Base-by-base conservation (phyloP, 495 filamentous ascomycete genomes). In the Aspergillus nidulans region DNA sequence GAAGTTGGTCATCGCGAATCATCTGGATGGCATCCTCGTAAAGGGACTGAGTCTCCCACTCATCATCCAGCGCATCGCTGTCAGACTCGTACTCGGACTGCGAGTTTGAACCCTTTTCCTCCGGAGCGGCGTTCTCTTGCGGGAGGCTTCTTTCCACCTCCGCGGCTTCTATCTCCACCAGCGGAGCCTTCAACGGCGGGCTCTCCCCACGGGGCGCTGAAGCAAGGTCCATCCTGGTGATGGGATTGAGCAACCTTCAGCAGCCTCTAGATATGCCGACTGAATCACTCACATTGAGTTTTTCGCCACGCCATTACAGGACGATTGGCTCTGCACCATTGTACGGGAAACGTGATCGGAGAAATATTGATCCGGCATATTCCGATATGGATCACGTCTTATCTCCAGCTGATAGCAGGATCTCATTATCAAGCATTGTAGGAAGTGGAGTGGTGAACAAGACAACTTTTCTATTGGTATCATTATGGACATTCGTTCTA, bases 21-120 rank as follows among this genome's bases (percentile, higher is more conserved):
- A 85, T 74, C 52, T 86, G 84, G 34, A 92, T 69, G 16, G 82
- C 75, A 58, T 88, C 86, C 45, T 85, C 84, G 58, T 83, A 86
- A 6, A 90, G 66, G 20, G 87, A 90, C 45, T 84, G 76, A 6
- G 76, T 78, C 55, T 88, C 86, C 84, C 84, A 87, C 10, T 77
- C 78, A 43, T 86, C 85, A 25, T 69, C 77, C 0, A 83, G 79
- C 25, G 83, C 83, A 47, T 82, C 81, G 48, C 84, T 82, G 53
- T 79, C 79, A 16, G 84, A 79, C 47, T 85, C 81, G 18, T 81
- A 75, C 46, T 71, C 66, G 1, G 73, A 71, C 23, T 65, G 62
- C 2, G 64, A 60, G n/a, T 46, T 48, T 13, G 19, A 5, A 13
- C 19, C 30, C 43, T 59, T 63, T 13, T 60, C 64, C 52, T 67